A percentile compares a stretch with the other conserved stretches of the same genome.
Conservation (phyloP, 2,329 filamentous ascomycete genomes). For the Colletotrichum orbiculare region DNA sequence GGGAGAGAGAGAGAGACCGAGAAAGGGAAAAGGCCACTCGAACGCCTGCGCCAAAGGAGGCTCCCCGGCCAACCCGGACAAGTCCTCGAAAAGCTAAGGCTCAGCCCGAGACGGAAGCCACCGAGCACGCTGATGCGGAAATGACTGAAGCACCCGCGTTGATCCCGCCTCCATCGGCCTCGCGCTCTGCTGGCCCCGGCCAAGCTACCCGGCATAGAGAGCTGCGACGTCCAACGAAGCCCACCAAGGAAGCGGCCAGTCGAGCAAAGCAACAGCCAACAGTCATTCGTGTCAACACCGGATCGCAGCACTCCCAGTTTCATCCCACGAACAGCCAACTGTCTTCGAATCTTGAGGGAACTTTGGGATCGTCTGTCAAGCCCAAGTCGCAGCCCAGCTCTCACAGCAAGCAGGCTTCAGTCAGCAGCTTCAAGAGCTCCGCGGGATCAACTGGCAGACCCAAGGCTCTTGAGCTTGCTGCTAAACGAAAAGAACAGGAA, state of each 20-base stretch:
- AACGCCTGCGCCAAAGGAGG: conserved; percentile 50
- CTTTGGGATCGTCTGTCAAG: conserved; percentile 56
- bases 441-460: conserved; percentile 72
- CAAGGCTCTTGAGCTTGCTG: conserved; percentile 79
- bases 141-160: conserved; percentile 65
- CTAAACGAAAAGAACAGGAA: conserved; percentile 86
- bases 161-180: conserved; percentile 71
- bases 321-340: conserved; percentile 68
- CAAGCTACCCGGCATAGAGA: conserved; percentile 62
- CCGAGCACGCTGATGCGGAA: conserved; percentile 59
- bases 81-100: conserved; percentile 64
- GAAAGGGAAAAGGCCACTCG: conserved; percentile 41
- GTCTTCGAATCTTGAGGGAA: conserved; percentile 69
- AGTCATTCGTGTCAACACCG: conserved; percentile 77
- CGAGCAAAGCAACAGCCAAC: conserved; percentile 77
- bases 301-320: conserved; percentile 70
- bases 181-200: conserved; percentile 61
- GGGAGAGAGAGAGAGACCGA: conserved; percentile 37
- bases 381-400: conserved; percentile 75
- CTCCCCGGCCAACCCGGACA: conserved; percentile 56
- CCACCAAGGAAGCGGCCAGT: conserved; percentile 66
- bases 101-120: conserved; percentile 47
- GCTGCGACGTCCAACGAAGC: conserved; percentile 70
- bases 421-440: conserved; percentile 73
- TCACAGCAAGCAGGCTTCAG: conserved; percentile 63